Percentiles rank a stretch among this genome's conserved stretches.
phyloP scores from a whole-genome alignment of 805 yeast genomes.

The Saccharomyces eubayanus region DNA sequence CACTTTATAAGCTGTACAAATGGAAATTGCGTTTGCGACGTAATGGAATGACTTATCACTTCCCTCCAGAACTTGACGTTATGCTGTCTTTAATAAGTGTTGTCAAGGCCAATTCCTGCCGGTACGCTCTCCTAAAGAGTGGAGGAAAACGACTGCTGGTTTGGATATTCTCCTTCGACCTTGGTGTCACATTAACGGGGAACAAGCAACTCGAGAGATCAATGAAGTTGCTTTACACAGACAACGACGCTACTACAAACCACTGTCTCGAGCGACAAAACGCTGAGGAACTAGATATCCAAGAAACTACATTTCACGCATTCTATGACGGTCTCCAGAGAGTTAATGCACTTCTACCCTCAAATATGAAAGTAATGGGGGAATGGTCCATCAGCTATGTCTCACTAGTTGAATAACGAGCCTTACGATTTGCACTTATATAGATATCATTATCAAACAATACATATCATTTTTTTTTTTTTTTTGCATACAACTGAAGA shows the following conservation, averaged over 20 bases:
- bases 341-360: slow-evolving; percentile 12
- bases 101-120: slow-evolving; percentile 18
- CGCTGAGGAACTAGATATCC: slow-evolving; percentile 13
- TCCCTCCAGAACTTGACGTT: slow-evolving; percentile 18
- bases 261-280: slow-evolving; percentile 7
- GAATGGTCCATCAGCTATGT: slow-evolving; percentile 22
- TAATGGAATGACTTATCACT: slow-evolving; percentile 3
- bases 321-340: slow-evolving; percentile 10
- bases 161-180: slow-evolving; percentile 26
- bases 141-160: slow-evolving; percentile 6
- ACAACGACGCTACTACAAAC: background rate
- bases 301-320: slow-evolving; percentile 9
- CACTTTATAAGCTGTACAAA: slow-evolving; percentile 18
- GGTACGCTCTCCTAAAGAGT: slow-evolving; percentile 16
- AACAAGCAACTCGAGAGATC: slow-evolving; percentile 8
- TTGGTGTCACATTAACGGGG: slow-evolving; percentile 11
- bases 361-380: slow-evolving; percentile 5
- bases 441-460: background rate
- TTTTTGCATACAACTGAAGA: background rate
- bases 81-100: slow-evolving; percentile 15
- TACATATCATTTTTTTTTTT: background rate
- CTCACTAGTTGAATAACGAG: background rate
- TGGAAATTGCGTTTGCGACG: slow-evolving; percentile 17
- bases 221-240: slow-evolving; percentile 21
- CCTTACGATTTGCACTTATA: background rate